Evolutionary conservation across 2,329 filamentous ascomycete species (phyloP).

Genomic region (Colletotrichum graminicola): DNA sequence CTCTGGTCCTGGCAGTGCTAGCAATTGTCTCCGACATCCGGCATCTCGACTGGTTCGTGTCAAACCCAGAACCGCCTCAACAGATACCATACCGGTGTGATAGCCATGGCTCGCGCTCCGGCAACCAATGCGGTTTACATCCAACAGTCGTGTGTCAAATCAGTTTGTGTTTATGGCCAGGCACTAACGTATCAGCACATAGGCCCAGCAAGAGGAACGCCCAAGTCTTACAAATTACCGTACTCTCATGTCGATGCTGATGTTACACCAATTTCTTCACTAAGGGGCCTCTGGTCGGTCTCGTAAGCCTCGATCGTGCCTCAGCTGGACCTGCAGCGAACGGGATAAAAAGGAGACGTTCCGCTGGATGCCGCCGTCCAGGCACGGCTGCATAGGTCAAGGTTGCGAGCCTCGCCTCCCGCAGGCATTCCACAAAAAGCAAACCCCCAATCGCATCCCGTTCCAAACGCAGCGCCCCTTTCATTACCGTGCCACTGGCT

Average conservation of each 20-base stretch:
- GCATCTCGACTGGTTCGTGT: constrained; percentile 11
- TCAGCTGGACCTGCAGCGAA: constrained; percentile 25
- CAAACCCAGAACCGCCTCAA: neutral
- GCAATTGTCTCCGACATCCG: neutral
- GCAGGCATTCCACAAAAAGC: constrained; percentile 11
- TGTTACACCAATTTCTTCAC: neutral
- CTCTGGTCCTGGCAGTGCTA: neutral
- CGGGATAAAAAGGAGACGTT: neutral
- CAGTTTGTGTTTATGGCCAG: neutral
- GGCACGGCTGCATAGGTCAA: constrained; percentile 3
- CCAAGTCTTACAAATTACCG: neutral
- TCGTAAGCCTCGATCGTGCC: constrained; percentile 23
- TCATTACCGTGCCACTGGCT: constrained; percentile 7
- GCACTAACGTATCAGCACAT: neutral
- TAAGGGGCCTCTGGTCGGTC: constrained; percentile 10
- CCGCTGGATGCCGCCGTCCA: constrained; percentile 16
- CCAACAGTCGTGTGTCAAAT: constrained; percentile 26
- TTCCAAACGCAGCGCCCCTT: constrained; percentile 19
- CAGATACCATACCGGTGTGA: constrained; percentile 6
- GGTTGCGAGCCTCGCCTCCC: neutral
- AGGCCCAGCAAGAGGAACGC: neutral
- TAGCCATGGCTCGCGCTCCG: constrained; percentile 25
- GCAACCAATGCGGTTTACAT: constrained; percentile 18
- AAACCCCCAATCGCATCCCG: constrained; percentile 5
- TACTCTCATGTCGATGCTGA: neutral